Evolutionary conservation across 768 basidiomycete species (phyloP).

Genomic region (Coprinopsis cinerea): DNA sequence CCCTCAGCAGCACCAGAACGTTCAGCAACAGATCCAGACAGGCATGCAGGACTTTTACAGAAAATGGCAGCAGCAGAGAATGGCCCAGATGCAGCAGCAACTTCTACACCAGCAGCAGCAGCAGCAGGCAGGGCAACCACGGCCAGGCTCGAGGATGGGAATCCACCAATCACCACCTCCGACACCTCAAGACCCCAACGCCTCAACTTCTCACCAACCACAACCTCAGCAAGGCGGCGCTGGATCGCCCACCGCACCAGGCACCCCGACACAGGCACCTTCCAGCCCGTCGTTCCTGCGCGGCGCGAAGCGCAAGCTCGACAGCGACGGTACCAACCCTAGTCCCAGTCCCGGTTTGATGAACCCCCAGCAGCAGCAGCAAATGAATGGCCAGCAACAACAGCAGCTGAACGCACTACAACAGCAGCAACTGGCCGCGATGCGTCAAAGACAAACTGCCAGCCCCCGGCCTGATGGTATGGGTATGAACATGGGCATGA

Average conservation of each 20-base stretch:
- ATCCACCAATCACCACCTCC: conserved; percentile 8
- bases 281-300: conserved; percentile 2
- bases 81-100: conserved; percentile 2
- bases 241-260: background rate
- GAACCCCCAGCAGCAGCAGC: conserved; percentile 14
- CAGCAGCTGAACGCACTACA: conserved; percentile 14
- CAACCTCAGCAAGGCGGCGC: background rate
- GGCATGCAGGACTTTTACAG: background rate
- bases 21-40: background rate
- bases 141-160: background rate
- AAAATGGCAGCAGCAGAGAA: conserved; percentile 10
- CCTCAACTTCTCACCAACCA: background rate
- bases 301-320: conserved; percentile 6
- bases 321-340: background rate
- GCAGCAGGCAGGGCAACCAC: background rate
- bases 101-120: conserved; percentile 9
- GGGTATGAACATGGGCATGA: conserved; percentile 14
- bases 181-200: background rate
- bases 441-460: conserved; percentile 3
- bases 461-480: conserved; percentile 6
- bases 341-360: background rate
- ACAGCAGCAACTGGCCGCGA: conserved; percentile 9
- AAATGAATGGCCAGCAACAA: conserved; percentile 12
- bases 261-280: background rate
- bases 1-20: background rate